Evolutionary conservation across 1,284 basidiomycete species (phyloP).

Genomic region (Malassezia sp.): DNA sequence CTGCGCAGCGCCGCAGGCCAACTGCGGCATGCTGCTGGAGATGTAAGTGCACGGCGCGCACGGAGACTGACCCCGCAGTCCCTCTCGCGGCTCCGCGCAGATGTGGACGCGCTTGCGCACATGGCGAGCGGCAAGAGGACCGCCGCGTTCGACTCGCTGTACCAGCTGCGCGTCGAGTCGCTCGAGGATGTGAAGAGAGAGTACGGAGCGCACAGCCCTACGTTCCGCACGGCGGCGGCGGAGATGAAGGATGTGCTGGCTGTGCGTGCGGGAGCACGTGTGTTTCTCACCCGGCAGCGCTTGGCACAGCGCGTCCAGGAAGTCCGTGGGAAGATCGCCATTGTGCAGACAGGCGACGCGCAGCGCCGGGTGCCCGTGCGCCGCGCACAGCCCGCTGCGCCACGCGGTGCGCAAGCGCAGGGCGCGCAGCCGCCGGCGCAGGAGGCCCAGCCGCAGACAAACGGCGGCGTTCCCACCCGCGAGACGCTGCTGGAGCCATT

Average conservation of each 20-base stretch:
- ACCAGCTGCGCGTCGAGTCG: conserved; percentile 3
- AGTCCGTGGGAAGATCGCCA: not conserved
- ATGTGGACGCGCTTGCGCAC: not conserved
- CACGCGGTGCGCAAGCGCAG: not conserved
- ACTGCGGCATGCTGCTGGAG: not conserved
- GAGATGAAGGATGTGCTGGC: conserved; percentile 4
- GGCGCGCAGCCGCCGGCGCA: not conserved
- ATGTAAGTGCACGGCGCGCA: not conserved
- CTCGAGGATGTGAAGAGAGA: conserved; percentile 5
- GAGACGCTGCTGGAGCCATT: not conserved
- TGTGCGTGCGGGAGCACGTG: too few relatives aligned
- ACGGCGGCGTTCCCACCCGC: not conserved
- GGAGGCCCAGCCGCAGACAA: not conserved
- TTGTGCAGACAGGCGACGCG: conserved; percentile 4
- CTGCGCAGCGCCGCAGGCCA: not conserved
- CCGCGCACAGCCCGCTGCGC: not conserved
- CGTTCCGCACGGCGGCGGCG: conserved; percentile 4
- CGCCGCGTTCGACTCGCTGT: not conserved
- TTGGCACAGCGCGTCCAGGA: conserved; percentile 1
- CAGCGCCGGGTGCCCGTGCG: not conserved
- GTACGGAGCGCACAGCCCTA: conserved; percentile 3
- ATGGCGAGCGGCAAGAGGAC: not conserved
- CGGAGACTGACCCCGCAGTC: too few relatives aligned
- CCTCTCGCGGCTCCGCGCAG: not conserved
- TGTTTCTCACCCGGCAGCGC: too few relatives aligned